Evolutionary conservation across 805 yeast species (phyloP), one percentile per base, ranked within the genome.

Genomic region (Teunomyces lycoperdinae): DNA sequence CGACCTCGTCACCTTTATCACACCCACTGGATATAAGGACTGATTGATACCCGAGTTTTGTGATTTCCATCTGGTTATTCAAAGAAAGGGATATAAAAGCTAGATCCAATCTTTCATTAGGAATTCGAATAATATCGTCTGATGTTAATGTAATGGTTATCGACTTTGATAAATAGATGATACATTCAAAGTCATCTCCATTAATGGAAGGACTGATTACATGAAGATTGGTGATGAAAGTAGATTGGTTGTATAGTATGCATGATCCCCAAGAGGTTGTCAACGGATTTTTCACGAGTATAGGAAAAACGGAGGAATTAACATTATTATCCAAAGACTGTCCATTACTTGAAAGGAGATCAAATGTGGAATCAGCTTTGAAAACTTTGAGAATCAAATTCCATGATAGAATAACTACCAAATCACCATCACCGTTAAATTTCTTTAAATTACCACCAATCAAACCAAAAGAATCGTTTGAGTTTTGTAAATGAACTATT

Each of bases 361-460:
- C 14, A 13, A 38, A 24, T 10, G n/a, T 44, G 26, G 28, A 4
- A 27, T 35, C 41, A 9, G 46, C 17, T 30, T 24, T 24, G 7
- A 50, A 17, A 9, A 33, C 26, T 14, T 33, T 30, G 43, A 50
- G 56, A 11, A 66, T 52, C 1, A 31, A 13, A 4, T 48, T 44
- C 73, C 73, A 68, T 3, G 68, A 51, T 9, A 66, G n/a, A 3
- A 71, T 52, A 17, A 66, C 54, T 5, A 68, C 48, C 43, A 77
- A 53, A 40, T 76, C 79, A 3, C 81, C 81, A 44, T 73, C 77
- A 6, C 79, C 79, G 49, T 74, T 68, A 30, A 48, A 45, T 49
- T 72, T 73, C 10, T 67, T 54, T 17, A 75, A 44, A 43, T 63
- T 66, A 0, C 78, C 75, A 50, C 67, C 48, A 1, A 76, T 63